Conservation (phyloP, 2,329 filamentous ascomycete species). For the Neofusicoccum kwambonambiense region DNA sequence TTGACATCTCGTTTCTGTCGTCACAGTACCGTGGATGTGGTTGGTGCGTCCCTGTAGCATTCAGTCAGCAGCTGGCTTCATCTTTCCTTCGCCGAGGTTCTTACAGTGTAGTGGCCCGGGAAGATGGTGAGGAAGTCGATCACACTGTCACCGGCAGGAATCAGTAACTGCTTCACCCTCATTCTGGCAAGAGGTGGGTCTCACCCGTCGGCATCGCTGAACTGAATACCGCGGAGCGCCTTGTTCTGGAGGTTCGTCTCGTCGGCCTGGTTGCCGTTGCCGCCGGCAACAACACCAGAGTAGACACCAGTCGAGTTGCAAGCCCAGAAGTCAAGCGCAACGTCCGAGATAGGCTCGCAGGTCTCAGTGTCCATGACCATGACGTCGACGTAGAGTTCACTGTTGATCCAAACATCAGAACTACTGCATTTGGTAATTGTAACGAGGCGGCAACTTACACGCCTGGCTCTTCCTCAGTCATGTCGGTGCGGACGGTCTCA, state of each 20-base stretch:
- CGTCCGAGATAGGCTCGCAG: constrained; percentile 51
- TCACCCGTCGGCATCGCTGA: constrained; percentile 45
- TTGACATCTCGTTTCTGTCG: background rate
- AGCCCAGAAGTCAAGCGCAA: constrained; percentile 56
- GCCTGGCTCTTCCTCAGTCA: constrained; percentile 49
- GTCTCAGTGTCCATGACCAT: constrained; percentile 56
- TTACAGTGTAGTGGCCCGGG: constrained; percentile 32
- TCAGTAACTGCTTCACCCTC: background rate
- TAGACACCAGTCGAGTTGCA: constrained; percentile 41
- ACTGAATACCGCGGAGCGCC: constrained; percentile 51
- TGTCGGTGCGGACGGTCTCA: constrained; percentile 50
- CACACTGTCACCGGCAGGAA: background rate
- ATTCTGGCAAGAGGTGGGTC: background rate
- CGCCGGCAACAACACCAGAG: constrained; percentile 41
- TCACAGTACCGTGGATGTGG: constrained; percentile 32
- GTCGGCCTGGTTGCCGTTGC: constrained; percentile 43
- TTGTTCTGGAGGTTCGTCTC: constrained; percentile 32
- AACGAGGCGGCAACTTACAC: background rate
- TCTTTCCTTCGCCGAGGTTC: background rate
- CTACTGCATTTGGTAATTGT: background rate
- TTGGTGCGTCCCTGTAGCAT: constrained; percentile 31
- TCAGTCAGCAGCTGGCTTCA: background rate
- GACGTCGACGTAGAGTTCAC: constrained; percentile 41
- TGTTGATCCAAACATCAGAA: background rate
- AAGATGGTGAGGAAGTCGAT: constrained; percentile 37